Base-by-base conservation (phyloP, 179 eudicot species). In the Beta macrorhiza region DNA sequence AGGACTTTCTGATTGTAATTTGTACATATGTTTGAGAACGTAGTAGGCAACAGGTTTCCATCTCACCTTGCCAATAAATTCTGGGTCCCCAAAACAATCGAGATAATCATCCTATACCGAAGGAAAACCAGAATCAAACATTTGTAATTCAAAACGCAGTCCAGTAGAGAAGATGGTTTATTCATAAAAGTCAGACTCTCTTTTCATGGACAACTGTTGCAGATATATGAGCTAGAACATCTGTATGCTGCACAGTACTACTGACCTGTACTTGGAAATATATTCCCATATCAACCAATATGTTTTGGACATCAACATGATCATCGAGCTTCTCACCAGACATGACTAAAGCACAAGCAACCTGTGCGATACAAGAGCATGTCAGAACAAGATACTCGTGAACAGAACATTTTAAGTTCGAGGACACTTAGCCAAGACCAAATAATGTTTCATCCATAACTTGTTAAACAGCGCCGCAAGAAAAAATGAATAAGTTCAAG, bases 241-340 rank as follows among this genome's bases (percentile, higher is more conserved):
- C 5, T 11, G 20, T 20, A 4, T 37, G 22, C 49, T 56, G 5
- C 49, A 55, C 53, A 75, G 5, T 57, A 55, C 53, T 72, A 82
- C 87, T 87, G 61, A 90, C 98, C 94, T 93, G 98, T 49, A 94
- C 97, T 90, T 94, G 97, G 77, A 90, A 94, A 85, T 91, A 94
- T 82, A 82, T 90, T 63, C 98, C 98, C 97, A 94, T 94, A 84
- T 92, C 93, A 80, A 94, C 37, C 47, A 94, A 89, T 73, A 90
- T 83, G 77, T 88, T 81, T 84, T 90, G 90, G 52, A 93, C 92
- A 82, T 90, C 90, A 84, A 22, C 29, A 85, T 92, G 89, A 80
- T 91, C 86, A 64, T 91, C 97, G 22, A 93, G 84, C 58, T 91
- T 88, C 85, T 93, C 93, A 7, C 95, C 97, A 7, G 87, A 74